Percentiles rank a stretch among this genome's conserved stretches.
These are phyloP conservation scores for Podaxis pistillaris DNA, from an alignment of 768 basidiomycete species.

Conservation along the genomic window DNA sequence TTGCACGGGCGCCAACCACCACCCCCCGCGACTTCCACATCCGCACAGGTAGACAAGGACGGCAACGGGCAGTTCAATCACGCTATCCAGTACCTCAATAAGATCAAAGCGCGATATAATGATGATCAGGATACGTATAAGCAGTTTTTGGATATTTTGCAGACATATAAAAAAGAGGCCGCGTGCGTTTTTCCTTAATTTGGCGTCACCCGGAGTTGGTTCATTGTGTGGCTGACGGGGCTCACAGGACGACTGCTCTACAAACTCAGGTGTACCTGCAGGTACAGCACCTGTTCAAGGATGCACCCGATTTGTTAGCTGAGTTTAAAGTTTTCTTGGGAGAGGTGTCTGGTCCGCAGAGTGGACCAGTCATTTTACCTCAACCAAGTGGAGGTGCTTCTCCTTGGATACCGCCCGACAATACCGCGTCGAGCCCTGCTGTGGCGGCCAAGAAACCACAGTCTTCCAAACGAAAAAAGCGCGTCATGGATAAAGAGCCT, in stretches of 20 bases:
- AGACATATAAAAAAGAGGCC: constrained; percentile 87
- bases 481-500: constrained; percentile 63
- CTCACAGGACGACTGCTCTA: constrained; percentile 12
- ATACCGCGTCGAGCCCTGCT: constrained; percentile 10
- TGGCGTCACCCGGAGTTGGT: constrained; percentile 9
- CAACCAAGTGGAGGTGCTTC: constrained; percentile 38
- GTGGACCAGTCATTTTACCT: constrained; percentile 48
- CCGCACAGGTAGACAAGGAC: constrained; percentile 41
- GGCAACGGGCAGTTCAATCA: constrained; percentile 76
- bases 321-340: constrained; percentile 85
- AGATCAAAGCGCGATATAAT: constrained; percentile 90
- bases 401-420: constrained; percentile 8
- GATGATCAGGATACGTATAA: constrained; percentile 93
- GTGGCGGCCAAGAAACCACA: constrained; percentile 40
- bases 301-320: constrained; percentile 72
- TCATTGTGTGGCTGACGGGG: neutral
- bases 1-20: constrained; percentile 34
- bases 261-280: constrained; percentile 79
- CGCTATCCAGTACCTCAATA: constrained; percentile 97
- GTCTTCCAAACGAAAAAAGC: constrained; percentile 56
- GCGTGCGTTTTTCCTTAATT: constrained; percentile 45
- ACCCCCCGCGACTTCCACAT: constrained; percentile 23
- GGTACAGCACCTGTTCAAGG: constrained; percentile 78
- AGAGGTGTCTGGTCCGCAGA: constrained; percentile 46
- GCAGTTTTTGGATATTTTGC: constrained; percentile 84